Conservation (phyloP, 768 basidiomycete genomes). For the Trametes elegans region DNA sequence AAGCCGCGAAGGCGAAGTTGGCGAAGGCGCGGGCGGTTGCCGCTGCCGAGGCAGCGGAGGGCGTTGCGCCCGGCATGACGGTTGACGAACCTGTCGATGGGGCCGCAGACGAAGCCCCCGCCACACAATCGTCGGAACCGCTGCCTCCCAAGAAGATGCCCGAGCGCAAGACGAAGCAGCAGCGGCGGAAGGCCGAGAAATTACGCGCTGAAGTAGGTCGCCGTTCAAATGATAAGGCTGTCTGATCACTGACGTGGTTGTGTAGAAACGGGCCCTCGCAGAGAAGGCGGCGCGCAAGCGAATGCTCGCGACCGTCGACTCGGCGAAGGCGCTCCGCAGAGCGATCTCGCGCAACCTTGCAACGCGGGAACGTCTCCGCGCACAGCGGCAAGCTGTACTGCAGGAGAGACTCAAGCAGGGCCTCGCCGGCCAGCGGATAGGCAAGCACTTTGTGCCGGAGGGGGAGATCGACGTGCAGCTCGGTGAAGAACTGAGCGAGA, state of each 20-base stretch:
- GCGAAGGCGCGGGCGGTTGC: conserved; percentile 43
- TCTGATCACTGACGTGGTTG: neutral
- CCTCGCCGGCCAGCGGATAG: conserved; percentile 70
- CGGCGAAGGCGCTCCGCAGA: conserved; percentile 52
- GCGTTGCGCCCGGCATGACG: conserved; percentile 62
- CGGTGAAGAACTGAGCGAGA: conserved; percentile 88
- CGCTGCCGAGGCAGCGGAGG: conserved; percentile 31
- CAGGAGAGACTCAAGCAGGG: conserved; percentile 56
- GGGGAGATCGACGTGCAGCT: conserved; percentile 80
- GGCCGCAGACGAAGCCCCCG: conserved; percentile 24
- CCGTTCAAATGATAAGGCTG: neutral
- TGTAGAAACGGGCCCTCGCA: conserved; percentile 62
- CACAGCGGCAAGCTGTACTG: conserved; percentile 41
- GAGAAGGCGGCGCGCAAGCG: conserved; percentile 61
- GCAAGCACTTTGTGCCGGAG: conserved; percentile 74
- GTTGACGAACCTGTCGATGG: conserved; percentile 46
- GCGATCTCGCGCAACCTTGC: conserved; percentile 34
- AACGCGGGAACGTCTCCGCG: conserved; percentile 38
- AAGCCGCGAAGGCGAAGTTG: conserved; percentile 54
- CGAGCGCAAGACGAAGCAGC: conserved; percentile 58
- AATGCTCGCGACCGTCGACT: conserved; percentile 55
- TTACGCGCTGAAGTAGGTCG: conserved; percentile 61
- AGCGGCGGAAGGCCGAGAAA: conserved; percentile 65
- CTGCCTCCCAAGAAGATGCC: conserved; percentile 41
- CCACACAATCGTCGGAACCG: conserved; percentile 31